Evolutionary conservation across 1,139 yeast species (phyloP).

Genomic region (Williopsis jadinii): DNA sequence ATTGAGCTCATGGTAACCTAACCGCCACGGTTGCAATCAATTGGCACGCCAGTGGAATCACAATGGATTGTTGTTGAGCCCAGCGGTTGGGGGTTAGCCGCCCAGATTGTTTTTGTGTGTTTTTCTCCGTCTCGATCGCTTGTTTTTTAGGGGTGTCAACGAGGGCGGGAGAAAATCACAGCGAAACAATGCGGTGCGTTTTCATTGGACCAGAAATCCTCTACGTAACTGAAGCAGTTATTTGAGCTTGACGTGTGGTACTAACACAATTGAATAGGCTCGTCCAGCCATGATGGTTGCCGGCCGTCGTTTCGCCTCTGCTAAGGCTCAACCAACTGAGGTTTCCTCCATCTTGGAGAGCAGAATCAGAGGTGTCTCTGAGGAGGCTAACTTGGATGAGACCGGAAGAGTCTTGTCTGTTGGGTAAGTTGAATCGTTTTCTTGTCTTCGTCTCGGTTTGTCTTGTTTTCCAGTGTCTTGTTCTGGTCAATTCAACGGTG

Average conservation of each 20-base stretch:
- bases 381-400: constrained; percentile 96
- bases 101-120: no score
- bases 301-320: constrained; percentile 81
- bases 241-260: background rate
- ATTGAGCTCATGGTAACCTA: no score
- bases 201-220: no score
- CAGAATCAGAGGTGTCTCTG: constrained; percentile 98
- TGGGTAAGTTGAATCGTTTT: constrained; percentile 49
- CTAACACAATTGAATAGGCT: constrained; percentile 38
- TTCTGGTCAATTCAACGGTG: background rate
- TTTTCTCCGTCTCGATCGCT: no score
- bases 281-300: constrained; percentile 65
- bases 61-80: no score
- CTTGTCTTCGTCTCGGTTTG: background rate
- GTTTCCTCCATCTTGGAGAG: constrained; percentile 98
- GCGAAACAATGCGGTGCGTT: no score
- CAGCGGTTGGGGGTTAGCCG: no score
- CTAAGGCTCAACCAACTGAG: constrained; percentile 99
- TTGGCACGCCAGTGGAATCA: no score
- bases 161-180: no score
- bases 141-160: no score
- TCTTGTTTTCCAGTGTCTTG: background rate
- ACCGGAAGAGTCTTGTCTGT: constrained; percentile 99
- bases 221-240: no score
- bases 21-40: no score